Conservation (phyloP, 2,329 filamentous ascomycete species). For the Aureobasidium sp. region DNA sequence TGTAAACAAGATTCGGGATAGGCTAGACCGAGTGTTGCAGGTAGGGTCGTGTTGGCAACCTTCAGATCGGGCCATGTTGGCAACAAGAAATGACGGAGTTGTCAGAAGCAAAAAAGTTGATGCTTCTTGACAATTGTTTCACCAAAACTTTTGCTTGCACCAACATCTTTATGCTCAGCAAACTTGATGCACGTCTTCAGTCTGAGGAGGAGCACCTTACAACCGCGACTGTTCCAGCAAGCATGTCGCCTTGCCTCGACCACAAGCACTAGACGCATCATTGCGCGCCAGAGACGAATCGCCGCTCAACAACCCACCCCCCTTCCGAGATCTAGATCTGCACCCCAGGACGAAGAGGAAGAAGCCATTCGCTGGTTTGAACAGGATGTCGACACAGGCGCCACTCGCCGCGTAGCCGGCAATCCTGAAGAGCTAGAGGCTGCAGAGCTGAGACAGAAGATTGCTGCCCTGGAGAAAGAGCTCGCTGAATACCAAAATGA, state of each 20-base stretch:
- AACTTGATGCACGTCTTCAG: slow-evolving; percentile 14
- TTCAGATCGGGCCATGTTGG: background rate
- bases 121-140: background rate
- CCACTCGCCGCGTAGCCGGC: slow-evolving; percentile 9
- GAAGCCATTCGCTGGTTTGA: slow-evolving; percentile 15
- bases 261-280: slow-evolving; percentile 6
- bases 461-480: slow-evolving; percentile 14
- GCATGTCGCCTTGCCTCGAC: slow-evolving; percentile 14
- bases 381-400: slow-evolving; percentile 16
- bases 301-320: background rate
- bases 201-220: slow-evolving; percentile 10
- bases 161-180: background rate
- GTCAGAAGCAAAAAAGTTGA: slow-evolving; percentile 7
- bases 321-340: too few relatives aligned
- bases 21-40: background rate
- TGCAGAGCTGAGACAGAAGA: slow-evolving; percentile 13
- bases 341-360: background rate
- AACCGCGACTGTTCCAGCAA: slow-evolving; percentile 16
- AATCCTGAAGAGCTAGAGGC: slow-evolving; percentile 15
- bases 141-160: background rate
- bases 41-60: background rate
- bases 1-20: background rate
- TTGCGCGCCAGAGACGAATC: background rate
- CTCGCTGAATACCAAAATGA: slow-evolving; percentile 12
- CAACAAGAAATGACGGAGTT: background rate